These are phyloP conservation scores for Mycena rosella DNA, from an alignment of 768 basidiomycete species.

Conservation along the genomic window DNA sequence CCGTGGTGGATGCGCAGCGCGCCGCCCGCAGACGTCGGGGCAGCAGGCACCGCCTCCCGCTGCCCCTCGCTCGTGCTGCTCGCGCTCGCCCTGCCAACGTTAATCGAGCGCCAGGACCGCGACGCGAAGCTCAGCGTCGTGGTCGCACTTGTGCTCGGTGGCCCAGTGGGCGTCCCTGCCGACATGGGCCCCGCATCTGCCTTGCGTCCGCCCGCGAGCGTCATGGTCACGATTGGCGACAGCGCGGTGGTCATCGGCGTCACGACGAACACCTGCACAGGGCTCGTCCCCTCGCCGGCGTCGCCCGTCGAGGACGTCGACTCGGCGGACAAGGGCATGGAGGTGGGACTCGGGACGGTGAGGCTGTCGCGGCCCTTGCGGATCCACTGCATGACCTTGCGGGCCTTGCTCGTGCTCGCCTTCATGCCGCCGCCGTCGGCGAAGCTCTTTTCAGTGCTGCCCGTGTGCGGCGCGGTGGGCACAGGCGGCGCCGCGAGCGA, in stretches of 20 bases:
- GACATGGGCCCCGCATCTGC: slow-evolving; percentile 48
- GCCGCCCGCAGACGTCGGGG: slow-evolving; percentile 54
- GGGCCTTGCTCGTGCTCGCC: slow-evolving; percentile 88
- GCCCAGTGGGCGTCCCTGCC: slow-evolving; percentile 58
- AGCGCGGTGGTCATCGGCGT: slow-evolving; percentile 44
- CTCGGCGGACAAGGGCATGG: slow-evolving; percentile 20
- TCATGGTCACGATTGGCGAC: slow-evolving; percentile 39
- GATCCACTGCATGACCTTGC: slow-evolving; percentile 99
- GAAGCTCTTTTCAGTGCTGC: slow-evolving; percentile 34
- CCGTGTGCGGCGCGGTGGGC: slow-evolving; percentile 21
- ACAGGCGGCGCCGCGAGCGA: slow-evolving; percentile 24
- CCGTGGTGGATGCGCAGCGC: slow-evolving; percentile 89
- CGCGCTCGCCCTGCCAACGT: slow-evolving; percentile 47
- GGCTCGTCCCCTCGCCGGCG: slow-evolving; percentile 39
- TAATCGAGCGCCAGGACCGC: slow-evolving; percentile 64
- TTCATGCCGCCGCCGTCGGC: slow-evolving; percentile 59
- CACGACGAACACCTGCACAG: slow-evolving; percentile 57
- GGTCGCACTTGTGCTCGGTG: slow-evolving; percentile 57
- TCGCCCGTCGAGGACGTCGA: slow-evolving; percentile 32
- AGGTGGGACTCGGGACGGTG: slow-evolving; percentile 17
- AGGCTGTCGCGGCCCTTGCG: slow-evolving; percentile 52
- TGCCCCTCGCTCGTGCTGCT: slow-evolving; percentile 38
- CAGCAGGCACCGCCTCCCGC: slow-evolving; percentile 43
- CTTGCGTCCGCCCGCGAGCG: slow-evolving; percentile 46
- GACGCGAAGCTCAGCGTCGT: slow-evolving; percentile 61